These are phyloP conservation scores for Conoideocrella luteorostrata DNA, from an alignment of 2,329 filamentous ascomycete species.

Conservation along the genomic window DNA sequence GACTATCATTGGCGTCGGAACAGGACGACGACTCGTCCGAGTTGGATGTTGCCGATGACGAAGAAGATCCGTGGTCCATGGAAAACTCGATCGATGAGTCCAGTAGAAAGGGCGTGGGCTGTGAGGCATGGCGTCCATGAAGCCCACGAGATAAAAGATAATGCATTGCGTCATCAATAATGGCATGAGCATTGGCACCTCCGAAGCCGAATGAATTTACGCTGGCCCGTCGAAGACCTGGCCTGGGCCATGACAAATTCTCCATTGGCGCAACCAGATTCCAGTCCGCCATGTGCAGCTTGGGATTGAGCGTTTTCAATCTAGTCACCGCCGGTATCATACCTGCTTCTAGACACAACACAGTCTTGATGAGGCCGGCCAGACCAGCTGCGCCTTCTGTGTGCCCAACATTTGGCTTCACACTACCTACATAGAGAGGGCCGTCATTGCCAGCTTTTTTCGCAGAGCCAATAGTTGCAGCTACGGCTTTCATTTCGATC, in stretches of 20 bases:
- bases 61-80: no score
- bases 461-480: no score
- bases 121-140: no score
- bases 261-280: slow-evolving; percentile 22
- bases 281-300: slow-evolving; percentile 14
- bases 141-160: no score
- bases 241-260: slow-evolving; percentile 27
- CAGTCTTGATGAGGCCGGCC: slow-evolving; percentile 19
- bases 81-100: no score
- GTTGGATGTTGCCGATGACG: no score
- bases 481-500: slow-evolving; percentile 28
- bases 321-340: slow-evolving; percentile 19
- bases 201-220: slow-evolving; percentile 39
- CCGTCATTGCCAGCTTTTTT: slow-evolving; percentile 15
- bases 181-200: slow-evolving; percentile 35
- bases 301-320: slow-evolving; percentile 16
- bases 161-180: no score
- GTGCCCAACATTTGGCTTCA: slow-evolving; percentile 27
- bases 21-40: no score
- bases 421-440: slow-evolving; percentile 5
- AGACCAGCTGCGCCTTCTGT: slow-evolving; percentile 21
- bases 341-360: slow-evolving; percentile 19
- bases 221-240: slow-evolving; percentile 34
- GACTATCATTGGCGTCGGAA: no score
- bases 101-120: no score